Evolutionary conservation across 1,284 basidiomycete genomes (phyloP).

Genomic region (Laetiporus sulphureus): DNA sequence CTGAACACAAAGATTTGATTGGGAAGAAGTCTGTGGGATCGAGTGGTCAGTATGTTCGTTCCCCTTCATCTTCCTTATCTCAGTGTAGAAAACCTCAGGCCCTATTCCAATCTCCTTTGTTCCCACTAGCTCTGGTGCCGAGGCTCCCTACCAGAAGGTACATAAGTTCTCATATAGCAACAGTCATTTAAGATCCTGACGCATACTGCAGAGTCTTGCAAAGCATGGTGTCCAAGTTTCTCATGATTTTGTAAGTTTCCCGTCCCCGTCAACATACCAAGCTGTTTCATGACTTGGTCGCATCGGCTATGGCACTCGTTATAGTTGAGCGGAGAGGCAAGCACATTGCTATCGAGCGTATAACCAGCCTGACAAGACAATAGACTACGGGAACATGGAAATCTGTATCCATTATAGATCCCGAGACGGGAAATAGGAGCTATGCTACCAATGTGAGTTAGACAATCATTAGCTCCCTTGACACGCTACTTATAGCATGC

Average conservation of each 20-base stretch:
- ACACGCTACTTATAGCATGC: not conserved
- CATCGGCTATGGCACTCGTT: too few species aligned
- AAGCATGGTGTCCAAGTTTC: constrained; percentile 10
- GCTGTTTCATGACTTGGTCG: too few species aligned
- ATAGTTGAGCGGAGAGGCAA: not conserved
- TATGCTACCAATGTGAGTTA: not conserved
- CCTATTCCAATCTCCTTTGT: constrained; percentile 9
- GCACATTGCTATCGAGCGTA: constrained; percentile 1
- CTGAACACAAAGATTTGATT: not conserved
- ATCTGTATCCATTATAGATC: not conserved
- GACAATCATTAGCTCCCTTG: not conserved
- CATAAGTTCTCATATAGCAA: too few species aligned
- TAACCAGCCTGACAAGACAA: not conserved
- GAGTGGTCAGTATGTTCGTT: too few species aligned
- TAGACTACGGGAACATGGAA: not conserved
- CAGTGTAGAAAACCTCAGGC: too few species aligned
- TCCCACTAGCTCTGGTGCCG: constrained; percentile 6
- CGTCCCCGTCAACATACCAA: too few species aligned
- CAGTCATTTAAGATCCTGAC: not conserved
- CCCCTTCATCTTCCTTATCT: too few species aligned
- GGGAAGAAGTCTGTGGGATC: too few species aligned
- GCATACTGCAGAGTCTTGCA: constrained; percentile 7
- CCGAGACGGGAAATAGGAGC: not conserved
- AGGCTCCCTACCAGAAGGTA: constrained; percentile 12
- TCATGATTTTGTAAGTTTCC: not conserved